Evolutionary conservation across 1,139 yeast genomes (phyloP), one percentile per base, ranked within the genome.

Genomic region (Hyphopichia pseudoburtonii): DNA sequence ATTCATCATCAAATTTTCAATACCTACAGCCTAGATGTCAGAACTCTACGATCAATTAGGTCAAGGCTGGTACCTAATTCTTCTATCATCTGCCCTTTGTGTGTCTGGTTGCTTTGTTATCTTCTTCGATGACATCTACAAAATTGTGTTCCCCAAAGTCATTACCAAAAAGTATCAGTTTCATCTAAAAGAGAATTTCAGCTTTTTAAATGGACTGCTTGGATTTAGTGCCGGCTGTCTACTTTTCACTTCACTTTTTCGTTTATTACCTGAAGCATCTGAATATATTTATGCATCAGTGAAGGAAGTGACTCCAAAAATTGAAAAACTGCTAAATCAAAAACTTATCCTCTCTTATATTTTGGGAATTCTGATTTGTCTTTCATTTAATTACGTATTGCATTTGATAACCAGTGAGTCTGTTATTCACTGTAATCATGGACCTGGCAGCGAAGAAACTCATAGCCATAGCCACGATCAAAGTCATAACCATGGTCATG

Each of bases 371-470:
- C 35, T 65, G 1, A 47, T 79, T 3, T 86, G 95, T 51, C 58
- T 80, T 1, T 45, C 62, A 3, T 64, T 90, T 44, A 89, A 89
- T 55, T 59, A 69, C 18, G 32, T 82, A 0, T 78, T 90, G 12
- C 96, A 90, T 56, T 59, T 79, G 30, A 58, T 82, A 38, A 87
- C 97, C 2, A 79, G 92, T 40, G 87, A 86, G 52, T 82, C 94
- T 22, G 77, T 90, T 21, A 87, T 90, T 0, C 96, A 89, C 54
- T 89, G 97, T 58, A 82, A 79, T 14, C 96, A 89, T 50, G 66
- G 64, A 17, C 64, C 60, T 7, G 74, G 62, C 12, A 66, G 51
- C n/a, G 56, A 54, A 15, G 22, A 37, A 23, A 45, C 37, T 38
- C 35, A 43, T 17, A 46, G 42, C 18, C 42, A 39, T 23, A 40